A percentile compares a stretch with the other conserved stretches of the same genome.
Evolutionary conservation across 2,329 filamentous ascomycete species (phyloP).

Genomic region (Trichoderma gracile): DNA sequence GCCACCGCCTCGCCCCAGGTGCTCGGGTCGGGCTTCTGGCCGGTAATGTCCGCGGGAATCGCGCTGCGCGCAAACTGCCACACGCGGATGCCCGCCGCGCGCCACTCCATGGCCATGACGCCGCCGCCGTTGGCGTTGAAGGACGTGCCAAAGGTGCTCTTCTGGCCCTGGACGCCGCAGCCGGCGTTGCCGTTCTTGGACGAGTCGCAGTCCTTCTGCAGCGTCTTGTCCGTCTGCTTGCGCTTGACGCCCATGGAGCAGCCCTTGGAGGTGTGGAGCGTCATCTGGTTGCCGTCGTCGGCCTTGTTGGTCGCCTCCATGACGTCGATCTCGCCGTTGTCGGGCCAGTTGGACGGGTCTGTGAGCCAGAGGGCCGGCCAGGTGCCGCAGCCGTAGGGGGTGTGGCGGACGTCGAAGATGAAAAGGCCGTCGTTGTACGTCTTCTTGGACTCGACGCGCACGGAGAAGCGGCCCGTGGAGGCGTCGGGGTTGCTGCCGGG

Average conservation of each 20-base stretch:
- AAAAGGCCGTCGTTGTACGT: slow-evolving; percentile 66
- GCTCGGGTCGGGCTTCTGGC: slow-evolving; percentile 57
- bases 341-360: slow-evolving; percentile 62
- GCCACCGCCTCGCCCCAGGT: slow-evolving; percentile 63
- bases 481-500: slow-evolving; percentile 50
- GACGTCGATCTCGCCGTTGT: slow-evolving; percentile 64
- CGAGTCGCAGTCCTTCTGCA: slow-evolving; percentile 53
- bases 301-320: slow-evolving; percentile 60
- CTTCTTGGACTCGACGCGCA: slow-evolving; percentile 61
- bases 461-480: slow-evolving; percentile 61
- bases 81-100: slow-evolving; percentile 60
- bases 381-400: slow-evolving; percentile 62
- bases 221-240: slow-evolving; percentile 50
- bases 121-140: slow-evolving; percentile 59
- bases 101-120: slow-evolving; percentile 62
- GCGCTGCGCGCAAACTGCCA: slow-evolving; percentile 58
- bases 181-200: slow-evolving; percentile 55
- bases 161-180: slow-evolving; percentile 52
- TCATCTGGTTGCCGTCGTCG: slow-evolving; percentile 57
- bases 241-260: slow-evolving; percentile 58
- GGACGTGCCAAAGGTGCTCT: slow-evolving; percentile 49
- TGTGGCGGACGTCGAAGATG: slow-evolving; percentile 65
- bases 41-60: slow-evolving; percentile 55
- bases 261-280: slow-evolving; percentile 56
- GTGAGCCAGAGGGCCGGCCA: slow-evolving; percentile 69